Evolutionary conservation across 1,139 yeast genomes (phyloP), one percentile per base, ranked within the genome.

Genomic region (Nakaseomyces sp.): DNA sequence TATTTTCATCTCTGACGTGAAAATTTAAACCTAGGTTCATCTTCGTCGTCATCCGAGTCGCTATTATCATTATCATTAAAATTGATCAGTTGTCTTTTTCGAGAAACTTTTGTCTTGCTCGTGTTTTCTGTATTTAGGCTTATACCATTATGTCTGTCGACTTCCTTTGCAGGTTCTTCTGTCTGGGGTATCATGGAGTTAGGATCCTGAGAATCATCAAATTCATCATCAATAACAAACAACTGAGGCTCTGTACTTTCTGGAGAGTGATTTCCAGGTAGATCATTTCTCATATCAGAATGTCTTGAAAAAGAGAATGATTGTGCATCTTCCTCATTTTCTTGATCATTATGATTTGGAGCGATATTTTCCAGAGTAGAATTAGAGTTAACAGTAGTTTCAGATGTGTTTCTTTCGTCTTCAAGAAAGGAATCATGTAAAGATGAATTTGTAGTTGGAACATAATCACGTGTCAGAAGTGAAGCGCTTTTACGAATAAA

Each of bases 11-110:
- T 45, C 42, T 53, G 49, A 30, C 64, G 55, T 42, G 63, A 61
- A 35, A 69, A 67, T 45, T 56, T 65, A 47, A 70, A 70, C 12
- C 55, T 57, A 1, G 72, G 71, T 3, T 56, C 60, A 42, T 67
- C 70, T 32, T 56, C 58, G 15, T 51, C 57, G 16, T 49, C 52
- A 16, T 51, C 47, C 20, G 45, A 46, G 10, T 45, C 48, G 12
- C 43, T 44, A 41, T 44, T 38, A 20, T 37, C 30, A 19, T 16
- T 37, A 25, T 18, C 36, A 12, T 26, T 32, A 4, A 13, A 28
- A n/a, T n/a, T 28, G 18, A 30, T 19, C 4, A 18, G 13, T 19
- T 30, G 16, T 35, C 26, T n/a, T 13, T 17, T 17, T 8, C 7
- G 17, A 3, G 36, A 3, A 12, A 12, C 13, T 3, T n/a, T 37